Conservation (phyloP, 176 grass and related monocot species). For the Thalia dealbata region DNA sequence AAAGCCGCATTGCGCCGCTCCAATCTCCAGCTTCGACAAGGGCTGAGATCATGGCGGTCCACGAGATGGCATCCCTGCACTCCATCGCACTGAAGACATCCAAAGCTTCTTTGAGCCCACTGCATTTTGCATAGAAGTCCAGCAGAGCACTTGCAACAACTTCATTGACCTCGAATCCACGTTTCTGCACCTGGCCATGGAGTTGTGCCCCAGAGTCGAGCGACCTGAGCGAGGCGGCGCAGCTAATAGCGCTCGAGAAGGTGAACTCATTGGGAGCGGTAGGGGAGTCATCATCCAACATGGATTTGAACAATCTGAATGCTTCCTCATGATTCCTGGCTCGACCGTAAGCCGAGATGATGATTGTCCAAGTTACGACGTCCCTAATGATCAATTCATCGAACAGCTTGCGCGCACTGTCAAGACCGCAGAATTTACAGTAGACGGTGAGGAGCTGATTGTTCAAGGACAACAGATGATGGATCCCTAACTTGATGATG, state of each 20-base stretch:
- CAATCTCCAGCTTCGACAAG: conserved; percentile 33
- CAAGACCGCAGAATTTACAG: conserved; percentile 1
- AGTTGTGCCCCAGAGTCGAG: conserved; percentile 37
- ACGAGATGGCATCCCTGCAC: conserved; percentile 46
- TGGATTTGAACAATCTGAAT: conserved; percentile 16
- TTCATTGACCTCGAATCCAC: conserved; percentile 39
- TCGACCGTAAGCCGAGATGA: conserved; percentile 18
- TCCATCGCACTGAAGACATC: conserved; percentile 46
- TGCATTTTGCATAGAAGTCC: conserved; percentile 31
- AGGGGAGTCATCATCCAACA: conserved; percentile 6
- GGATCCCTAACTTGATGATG: conserved; percentile 19
- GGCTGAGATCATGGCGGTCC: conserved; percentile 52
- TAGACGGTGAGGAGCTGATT: conserved; percentile 23
- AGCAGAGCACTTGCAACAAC: conserved; percentile 47
- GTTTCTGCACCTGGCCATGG: conserved; percentile 41
- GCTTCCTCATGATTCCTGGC: conserved; percentile 7
- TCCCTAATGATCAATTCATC: conserved; percentile 28
- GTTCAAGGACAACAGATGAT: conserved; percentile 5
- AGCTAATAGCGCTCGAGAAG: conserved; percentile 48
- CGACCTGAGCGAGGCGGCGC: conserved; percentile 13
- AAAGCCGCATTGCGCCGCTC: conserved; percentile 34
- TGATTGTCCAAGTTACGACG: conserved; percentile 26
- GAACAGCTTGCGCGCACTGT: conserved; percentile 25
- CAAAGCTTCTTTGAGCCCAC: conserved; percentile 17
- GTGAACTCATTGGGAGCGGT: conserved; percentile 39